Evolutionary conservation across 345 rosid genomes (phyloP).

Genomic region (Eucalyptus sp.): DNA sequence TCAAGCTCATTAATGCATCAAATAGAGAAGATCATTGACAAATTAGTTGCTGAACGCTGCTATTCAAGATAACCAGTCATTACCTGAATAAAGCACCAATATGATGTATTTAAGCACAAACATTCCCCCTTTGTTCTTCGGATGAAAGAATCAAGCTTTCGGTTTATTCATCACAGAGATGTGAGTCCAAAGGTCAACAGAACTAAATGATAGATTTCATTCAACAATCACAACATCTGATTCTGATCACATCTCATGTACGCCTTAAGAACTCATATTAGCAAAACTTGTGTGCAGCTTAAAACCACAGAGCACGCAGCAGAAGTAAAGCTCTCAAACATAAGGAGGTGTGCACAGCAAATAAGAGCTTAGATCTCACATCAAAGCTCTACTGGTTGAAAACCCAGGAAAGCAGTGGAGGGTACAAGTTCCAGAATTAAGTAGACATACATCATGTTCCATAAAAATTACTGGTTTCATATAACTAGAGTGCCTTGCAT

Average conservation of each 20-base stretch:
- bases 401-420: neutral
- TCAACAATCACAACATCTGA: neutral
- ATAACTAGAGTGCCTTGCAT: neutral
- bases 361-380: neutral
- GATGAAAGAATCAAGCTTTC: neutral
- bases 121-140: neutral
- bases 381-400: neutral
- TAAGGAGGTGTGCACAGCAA: neutral
- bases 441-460: neutral
- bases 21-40: neutral
- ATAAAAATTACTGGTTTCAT: neutral
- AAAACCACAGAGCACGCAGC: neutral
- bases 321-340: neutral
- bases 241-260: neutral
- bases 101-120: neutral
- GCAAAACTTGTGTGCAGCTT: neutral
- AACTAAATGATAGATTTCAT: neutral
- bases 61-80: neutral
- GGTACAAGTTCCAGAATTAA: neutral
- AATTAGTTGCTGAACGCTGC: neutral
- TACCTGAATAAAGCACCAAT: neutral
- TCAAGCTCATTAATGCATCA: neutral
- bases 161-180: neutral
- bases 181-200: neutral
- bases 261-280: neutral